A percentile compares a stretch with the other conserved stretches of the same genome.
phyloP scores from a whole-genome alignment of 2,329 filamentous ascomycete genomes.

The Cordyceps javanica region DNA sequence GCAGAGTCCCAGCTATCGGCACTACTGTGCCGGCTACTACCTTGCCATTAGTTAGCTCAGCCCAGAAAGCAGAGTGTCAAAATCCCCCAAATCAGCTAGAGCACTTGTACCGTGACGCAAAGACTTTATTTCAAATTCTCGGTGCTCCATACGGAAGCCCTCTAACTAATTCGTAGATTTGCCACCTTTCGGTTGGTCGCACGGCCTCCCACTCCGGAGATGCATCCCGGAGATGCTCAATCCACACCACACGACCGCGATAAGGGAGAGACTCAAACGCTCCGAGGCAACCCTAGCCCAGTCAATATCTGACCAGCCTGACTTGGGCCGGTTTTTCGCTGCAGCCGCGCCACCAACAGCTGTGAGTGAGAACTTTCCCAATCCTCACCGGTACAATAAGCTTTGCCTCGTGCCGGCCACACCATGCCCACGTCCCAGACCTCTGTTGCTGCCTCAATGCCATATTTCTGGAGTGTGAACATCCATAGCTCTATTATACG shows the following conservation, averaged over 20 bases:
- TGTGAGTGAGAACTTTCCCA: background rate
- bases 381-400: no score
- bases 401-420: background rate
- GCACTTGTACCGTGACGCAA: background rate
- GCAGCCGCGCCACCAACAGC: background rate
- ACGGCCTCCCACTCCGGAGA: background rate
- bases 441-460: background rate
- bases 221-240: slow-evolving; percentile 6
- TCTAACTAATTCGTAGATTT: background rate
- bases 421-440: background rate
- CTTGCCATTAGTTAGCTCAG: no score
- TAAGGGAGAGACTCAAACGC: background rate
- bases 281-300: background rate
- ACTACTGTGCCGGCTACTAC: background rate
- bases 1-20: slow-evolving; percentile 1
- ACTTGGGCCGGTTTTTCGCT: background rate
- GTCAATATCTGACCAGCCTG: background rate
- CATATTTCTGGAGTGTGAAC: background rate
- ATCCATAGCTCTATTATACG: no score
- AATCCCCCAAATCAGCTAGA: background rate
- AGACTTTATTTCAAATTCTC: background rate
- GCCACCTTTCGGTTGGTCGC: background rate
- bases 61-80: no score
- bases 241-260: background rate
- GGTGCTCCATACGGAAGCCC: background rate